These are phyloP conservation scores for Cryptococcus hybrid DNA, from an alignment of 1,284 basidiomycete genomes.

Conservation along the genomic window DNA sequence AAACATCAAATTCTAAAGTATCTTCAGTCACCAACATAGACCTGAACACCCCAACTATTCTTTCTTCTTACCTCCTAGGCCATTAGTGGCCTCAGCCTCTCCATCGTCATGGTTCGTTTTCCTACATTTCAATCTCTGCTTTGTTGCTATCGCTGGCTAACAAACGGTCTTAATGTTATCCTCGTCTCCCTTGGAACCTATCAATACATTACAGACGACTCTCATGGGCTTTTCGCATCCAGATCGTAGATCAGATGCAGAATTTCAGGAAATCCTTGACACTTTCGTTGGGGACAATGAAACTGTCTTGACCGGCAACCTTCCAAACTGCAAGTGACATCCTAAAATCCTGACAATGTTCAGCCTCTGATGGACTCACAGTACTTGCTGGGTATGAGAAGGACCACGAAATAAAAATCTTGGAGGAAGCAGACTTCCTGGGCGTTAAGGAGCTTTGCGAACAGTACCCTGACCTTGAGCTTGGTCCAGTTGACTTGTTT, in stretches of 20 bases:
- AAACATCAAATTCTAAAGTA: background rate
- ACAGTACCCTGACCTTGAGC: constrained; percentile 24
- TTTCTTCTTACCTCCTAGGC: background rate
- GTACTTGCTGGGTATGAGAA: constrained; percentile 23
- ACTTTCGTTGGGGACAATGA: constrained; percentile 29
- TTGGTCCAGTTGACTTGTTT: constrained; percentile 33
- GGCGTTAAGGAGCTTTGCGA: constrained; percentile 19
- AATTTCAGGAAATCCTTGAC: constrained; percentile 35
- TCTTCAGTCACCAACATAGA: background rate
- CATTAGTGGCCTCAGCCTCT: background rate
- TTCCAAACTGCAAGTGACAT: constrained; percentile 32
- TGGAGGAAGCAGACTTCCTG: constrained; percentile 27
- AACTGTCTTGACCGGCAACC: constrained; percentile 27
- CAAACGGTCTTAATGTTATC: too few species aligned
- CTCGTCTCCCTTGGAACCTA: background rate
- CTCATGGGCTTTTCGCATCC: constrained; percentile 4
- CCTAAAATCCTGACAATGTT: background rate
- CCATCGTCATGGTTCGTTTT: background rate
- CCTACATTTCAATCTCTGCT: too few species aligned
- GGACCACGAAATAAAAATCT: constrained; percentile 28
- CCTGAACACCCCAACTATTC: background rate
- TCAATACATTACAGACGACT: background rate
- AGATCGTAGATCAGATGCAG: constrained; percentile 27
- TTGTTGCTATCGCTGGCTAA: too few species aligned
- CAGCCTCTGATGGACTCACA: background rate